Evolutionary conservation across 768 basidiomycete species (phyloP).

Genomic region (Russula olivacea): DNA sequence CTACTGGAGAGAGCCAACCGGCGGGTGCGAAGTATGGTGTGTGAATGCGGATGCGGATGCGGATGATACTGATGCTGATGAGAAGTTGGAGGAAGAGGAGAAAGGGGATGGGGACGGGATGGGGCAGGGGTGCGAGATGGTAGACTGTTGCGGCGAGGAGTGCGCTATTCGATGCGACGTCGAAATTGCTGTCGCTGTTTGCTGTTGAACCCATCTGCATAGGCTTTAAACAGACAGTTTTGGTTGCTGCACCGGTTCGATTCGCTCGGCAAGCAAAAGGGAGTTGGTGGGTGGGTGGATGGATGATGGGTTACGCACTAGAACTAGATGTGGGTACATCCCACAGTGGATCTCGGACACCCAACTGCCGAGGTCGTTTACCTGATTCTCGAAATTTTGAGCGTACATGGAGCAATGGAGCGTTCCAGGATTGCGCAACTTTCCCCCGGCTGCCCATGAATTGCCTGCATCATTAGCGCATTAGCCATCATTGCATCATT

Average conservation of each 20-base stretch:
- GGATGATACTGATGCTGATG: neutral
- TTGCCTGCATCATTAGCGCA: slow-evolving; percentile 57
- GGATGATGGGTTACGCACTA: slow-evolving; percentile 30
- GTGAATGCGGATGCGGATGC: neutral
- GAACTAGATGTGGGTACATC: slow-evolving; percentile 60
- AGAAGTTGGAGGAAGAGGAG: neutral
- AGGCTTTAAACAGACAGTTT: slow-evolving; percentile 62
- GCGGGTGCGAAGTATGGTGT: slow-evolving; percentile 43
- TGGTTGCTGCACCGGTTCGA: slow-evolving; percentile 35
- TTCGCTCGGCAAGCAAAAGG: neutral
- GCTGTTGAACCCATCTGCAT: slow-evolving; percentile 46
- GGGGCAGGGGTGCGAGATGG: slow-evolving; percentile 50
- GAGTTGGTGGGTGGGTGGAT: neutral
- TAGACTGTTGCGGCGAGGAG: slow-evolving; percentile 75
- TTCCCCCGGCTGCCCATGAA: slow-evolving; percentile 85
- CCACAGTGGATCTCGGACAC: slow-evolving; percentile 65
- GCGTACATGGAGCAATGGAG: slow-evolving; percentile 57
- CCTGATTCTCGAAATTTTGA: slow-evolving; percentile 43
- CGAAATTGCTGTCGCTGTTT: slow-evolving; percentile 46
- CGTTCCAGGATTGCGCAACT: slow-evolving; percentile 74
- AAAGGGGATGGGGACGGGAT: neutral
- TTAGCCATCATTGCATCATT: too few relatives aligned
- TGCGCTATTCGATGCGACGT: slow-evolving; percentile 67
- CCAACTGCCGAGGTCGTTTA: slow-evolving; percentile 58
- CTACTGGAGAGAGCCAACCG: slow-evolving; percentile 71